These are phyloP conservation scores for Termitomyces sp. DNA, from an alignment of 768 basidiomycete species.

Conservation along the genomic window DNA sequence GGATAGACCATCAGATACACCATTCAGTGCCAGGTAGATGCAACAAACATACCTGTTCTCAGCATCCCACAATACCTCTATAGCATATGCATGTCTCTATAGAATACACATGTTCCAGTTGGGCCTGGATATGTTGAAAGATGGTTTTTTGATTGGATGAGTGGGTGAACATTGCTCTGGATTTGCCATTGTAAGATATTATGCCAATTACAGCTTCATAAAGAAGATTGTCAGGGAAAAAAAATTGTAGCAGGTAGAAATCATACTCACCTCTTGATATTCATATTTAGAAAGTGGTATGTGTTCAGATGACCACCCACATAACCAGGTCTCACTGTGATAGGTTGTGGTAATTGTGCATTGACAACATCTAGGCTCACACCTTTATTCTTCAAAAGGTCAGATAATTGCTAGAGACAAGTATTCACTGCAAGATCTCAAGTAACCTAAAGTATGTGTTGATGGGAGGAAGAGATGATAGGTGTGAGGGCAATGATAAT, in stretches of 20 bases:
- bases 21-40: no score
- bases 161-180: conserved; percentile 85
- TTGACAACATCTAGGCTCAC: conserved; percentile 19
- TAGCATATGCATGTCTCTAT: no score
- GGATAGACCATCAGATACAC: no score
- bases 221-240: not conserved
- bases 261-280: conserved; percentile 78
- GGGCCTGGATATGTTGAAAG: no score
- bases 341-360: conserved; percentile 19
- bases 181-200: conserved; percentile 80
- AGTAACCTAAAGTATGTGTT: conserved; percentile 97
- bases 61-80: no score
- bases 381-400: conserved; percentile 51
- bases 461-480: conserved; percentile 87
- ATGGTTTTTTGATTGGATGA: conserved; percentile 92
- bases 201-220: conserved; percentile 75
- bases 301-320: conserved; percentile 27
- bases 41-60: no score
- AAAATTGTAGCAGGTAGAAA: conserved; percentile 12
- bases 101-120: no score
- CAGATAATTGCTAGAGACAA: conserved; percentile 90
- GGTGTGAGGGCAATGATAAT: conserved; percentile 94
- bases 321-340: conserved; percentile 35
- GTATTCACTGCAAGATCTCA: conserved; percentile 98
- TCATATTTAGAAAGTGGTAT: conserved; percentile 96